Base-by-base conservation (phyloP, 345 rosid genomes). In the Camelina laxa region DNA sequence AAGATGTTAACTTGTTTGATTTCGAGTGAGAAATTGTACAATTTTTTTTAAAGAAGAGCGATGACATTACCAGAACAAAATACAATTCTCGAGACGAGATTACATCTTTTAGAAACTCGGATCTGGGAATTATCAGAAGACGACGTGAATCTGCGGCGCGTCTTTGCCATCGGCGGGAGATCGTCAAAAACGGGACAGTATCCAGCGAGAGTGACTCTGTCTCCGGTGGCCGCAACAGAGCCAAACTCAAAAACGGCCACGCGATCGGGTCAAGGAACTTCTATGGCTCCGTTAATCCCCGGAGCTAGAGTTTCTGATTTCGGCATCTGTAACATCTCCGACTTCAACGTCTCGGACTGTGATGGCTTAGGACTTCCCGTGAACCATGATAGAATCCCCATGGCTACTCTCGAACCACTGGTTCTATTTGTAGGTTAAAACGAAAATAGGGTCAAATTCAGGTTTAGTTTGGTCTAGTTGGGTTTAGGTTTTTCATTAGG, bases 171-270 rank as follows among this genome's bases (percentile, higher is more conserved):
- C 82, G 1, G 96, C 89, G 9, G 97, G 93, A 94, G 93, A 20
- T 94, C 91, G 24, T 94, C 95, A 54, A 97, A 91, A 6, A 91
- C 96, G 8, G 98, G 96, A 56, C 96, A 94, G 78, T 79, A 94
- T 0, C 98, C 97, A 6, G 96, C 91, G 22, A 94, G 85, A 36
- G 97, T 94, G n/a, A 89, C 92, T 83, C 85, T 86, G 71, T 91
- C 96, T 38, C 85, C 78, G 1, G 97, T 73, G 9, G 88, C 87
- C 2, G 88, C 87, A 1, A 88, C 84, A 38, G 97, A 86, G 1
- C 98, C 98, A 74, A 94, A 94, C 80, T 94, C 97, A 81, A 91
- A 94, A 17, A 94, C 91, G 31, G 93, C 88, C 42, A 89, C 95
- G 75, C 84, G 82, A 65, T 81, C 83, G 2, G 91, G 88, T 4